Base-by-base conservation (phyloP, 441 rosid genomes). In the Gossypium schwendimanii region DNA sequence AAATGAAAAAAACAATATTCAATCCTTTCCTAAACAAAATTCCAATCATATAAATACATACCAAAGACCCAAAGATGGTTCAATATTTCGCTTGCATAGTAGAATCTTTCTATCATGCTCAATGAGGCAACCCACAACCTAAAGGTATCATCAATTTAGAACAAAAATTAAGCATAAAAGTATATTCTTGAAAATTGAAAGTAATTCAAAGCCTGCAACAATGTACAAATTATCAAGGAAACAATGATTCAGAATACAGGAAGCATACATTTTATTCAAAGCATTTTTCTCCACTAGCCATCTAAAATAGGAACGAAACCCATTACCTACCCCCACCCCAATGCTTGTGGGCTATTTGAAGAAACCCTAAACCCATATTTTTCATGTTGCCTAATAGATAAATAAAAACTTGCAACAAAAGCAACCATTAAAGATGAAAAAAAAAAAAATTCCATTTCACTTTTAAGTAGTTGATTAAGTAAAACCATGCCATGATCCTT, bases 81-180 rank as follows among this genome's bases (percentile, higher is more conserved):
- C 90, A 77, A 94, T 92, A 75, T 94, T 92, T 76, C 98, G 86
- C 81, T 91, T 94, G 91, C 98, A 94, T 70, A 94, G 96, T 52
- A 94, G 87, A 81, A 94, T 81, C 81, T 87, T 91, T 76, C 81
- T 87, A 73, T 91, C 97, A 76, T 91, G 89, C 86, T 91, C 93
- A 17, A 92, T 91, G 76, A 94, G 91, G 83, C 98, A 92, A 77
- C 98, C 98, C 14, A 92, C 98, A 67, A 94, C 98, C 98, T 94
- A 54, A 23, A 75, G 52, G 44, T 62, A 74, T 45, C 41, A 67
- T 45, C 41, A 67, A 14, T 55, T 79, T 20, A 33, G 70, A 69
- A 79, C 71, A 73, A 41, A 72, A 2, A 54, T 70, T 47, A 67
- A 63, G 62, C 26, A 75, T 20, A 31, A 39, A 39, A 23, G 17